Conservation (phyloP, 371 early-diverging fungal species). For the Zancudomyces culisetae region DNA sequence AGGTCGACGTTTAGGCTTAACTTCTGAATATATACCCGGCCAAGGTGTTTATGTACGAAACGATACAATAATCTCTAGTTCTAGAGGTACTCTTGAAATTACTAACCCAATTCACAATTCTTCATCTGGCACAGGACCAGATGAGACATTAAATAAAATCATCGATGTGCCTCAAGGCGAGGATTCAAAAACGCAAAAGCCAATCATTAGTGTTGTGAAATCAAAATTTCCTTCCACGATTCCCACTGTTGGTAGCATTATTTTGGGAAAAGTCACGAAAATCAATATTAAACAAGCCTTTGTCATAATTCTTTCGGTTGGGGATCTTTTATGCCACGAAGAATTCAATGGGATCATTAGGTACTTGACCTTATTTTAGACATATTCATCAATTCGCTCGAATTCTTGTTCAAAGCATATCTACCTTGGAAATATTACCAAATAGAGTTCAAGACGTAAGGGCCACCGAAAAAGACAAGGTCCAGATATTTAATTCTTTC, state of each 20-base stretch:
- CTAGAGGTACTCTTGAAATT: conserved; percentile 44
- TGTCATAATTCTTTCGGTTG: conserved; percentile 78
- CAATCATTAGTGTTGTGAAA: no score
- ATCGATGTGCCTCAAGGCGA: no score
- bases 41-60: conserved; percentile 62
- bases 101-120: no score
- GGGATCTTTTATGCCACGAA: conserved; percentile 60
- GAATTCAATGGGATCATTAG: conserved; percentile 78
- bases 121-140: no score
- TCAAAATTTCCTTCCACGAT: no score
- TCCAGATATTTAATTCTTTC: conserved; percentile 75
- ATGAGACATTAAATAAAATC: no score
- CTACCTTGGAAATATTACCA: conserved; percentile 4
- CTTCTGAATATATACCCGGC: conserved; percentile 46
- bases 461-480: conserved; percentile 82
- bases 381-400: no score
- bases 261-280: conserved; percentile 69
- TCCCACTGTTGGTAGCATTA: conserved; percentile 59
- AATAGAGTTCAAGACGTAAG: conserved; percentile 68
- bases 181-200: no score
- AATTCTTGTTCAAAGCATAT: no score
- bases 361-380: neutral
- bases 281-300: conserved; percentile 68
- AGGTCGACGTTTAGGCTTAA: conserved; percentile 62
- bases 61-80: conserved; percentile 56